Evolutionary conservation across 148 eudicot species (phyloP), one percentile per base, ranked within the genome.

Genomic region (Agrostemma githago): DNA sequence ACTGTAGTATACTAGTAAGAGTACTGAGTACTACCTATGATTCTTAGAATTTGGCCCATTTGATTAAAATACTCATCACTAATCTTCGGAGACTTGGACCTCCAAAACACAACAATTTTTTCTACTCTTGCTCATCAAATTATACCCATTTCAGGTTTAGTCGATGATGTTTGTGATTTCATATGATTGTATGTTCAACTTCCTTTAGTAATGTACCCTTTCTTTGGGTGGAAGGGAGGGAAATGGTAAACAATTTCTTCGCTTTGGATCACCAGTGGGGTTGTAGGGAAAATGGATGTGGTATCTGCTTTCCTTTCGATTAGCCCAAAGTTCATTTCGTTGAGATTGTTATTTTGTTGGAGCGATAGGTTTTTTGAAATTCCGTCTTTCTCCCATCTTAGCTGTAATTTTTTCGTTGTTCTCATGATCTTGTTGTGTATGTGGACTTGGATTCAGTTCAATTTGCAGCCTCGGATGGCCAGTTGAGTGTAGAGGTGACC

Each of bases 401-500:
- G 12, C 48, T 42, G 56, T 43, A n/a, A 7, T 48, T 20, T 26
- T 48, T 21, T 67, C 19, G 46, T 67, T 34, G 14, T 20, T 70
- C 21, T 26, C 39, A 4, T 20, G 58, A 46, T 26, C 61, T 70
- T 70, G 37, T 64, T 75, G 39, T 66, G 19, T n/a, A 1, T 61
- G 37, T 67, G 68, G 48, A 59, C 3, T 70, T 51, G 81, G 72
- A 79, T 44, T 67, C 78, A 89, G 89, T 78, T 81, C 78, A 80
- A 73, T 84, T 80, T 72, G 96, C 96, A 76, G 77, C 83, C 73
- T 86, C 92, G 48, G 93, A 89, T 69, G 78, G 83, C 59, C 89
- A 86, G 72, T 71, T 82, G 82, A 83, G 76, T 65, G 82, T 64
- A 40, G 96, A 81, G 68, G 89, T 88, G 66, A 78, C 84, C 80